Percentiles rank a stretch among this genome's conserved stretches.
phyloP scores from a whole-genome alignment of 345 rosid species.

The Isatis tinctoria region DNA sequence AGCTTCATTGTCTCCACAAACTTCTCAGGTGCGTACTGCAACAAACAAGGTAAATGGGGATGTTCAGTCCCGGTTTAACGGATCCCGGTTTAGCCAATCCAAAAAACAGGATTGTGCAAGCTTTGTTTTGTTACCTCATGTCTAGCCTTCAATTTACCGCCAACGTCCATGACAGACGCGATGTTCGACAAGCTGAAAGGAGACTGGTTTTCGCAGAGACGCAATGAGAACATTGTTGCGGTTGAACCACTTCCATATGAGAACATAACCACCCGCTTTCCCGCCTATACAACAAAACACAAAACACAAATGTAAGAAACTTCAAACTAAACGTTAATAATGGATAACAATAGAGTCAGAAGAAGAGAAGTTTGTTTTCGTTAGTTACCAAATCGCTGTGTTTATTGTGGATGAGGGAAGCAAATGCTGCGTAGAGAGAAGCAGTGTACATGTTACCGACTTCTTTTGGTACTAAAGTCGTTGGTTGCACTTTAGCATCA shows the following conservation, averaged over 20 bases:
- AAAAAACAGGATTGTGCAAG: neutral
- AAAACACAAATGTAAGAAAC: neutral
- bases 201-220: conserved; percentile 51
- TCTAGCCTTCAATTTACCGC: conserved; percentile 72
- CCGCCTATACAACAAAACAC: conserved; percentile 44
- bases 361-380: neutral
- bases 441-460: conserved; percentile 99
- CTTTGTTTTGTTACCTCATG: conserved; percentile 58
- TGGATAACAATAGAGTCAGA: neutral
- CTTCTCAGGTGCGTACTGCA: conserved; percentile 76
- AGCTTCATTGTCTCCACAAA: conserved; percentile 84
- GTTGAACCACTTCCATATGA: conserved; percentile 96
- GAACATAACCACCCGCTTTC: conserved; percentile 77
- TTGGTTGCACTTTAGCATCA: conserved; percentile 78
- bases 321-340: neutral
- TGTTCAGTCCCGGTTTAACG: no score
- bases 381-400: conserved; percentile 60
- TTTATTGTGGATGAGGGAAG: conserved; percentile 83
- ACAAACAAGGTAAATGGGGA: neutral
- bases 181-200: conserved; percentile 86
- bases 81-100: no score
- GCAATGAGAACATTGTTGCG: conserved; percentile 90
- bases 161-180: conserved; percentile 66
- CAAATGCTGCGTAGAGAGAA: conserved; percentile 93
- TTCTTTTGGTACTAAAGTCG: conserved; percentile 90